phyloP scores from a whole-genome alignment of 805 yeast species.

The Candida michaelii region DNA sequence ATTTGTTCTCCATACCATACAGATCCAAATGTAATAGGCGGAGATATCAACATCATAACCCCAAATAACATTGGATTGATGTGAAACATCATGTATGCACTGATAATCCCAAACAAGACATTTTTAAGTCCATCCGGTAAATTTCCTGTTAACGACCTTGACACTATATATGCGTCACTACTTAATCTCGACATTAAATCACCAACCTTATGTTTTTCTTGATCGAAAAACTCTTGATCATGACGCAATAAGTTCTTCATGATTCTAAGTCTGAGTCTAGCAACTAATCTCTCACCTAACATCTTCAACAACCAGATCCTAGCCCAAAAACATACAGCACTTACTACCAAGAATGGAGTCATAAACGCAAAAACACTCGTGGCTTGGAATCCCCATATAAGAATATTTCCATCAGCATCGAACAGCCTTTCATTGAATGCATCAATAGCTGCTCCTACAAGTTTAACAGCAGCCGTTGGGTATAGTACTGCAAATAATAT shows the following conservation, averaged over 20 bases:
- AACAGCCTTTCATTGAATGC: constrained; percentile 35
- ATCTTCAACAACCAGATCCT: constrained; percentile 43
- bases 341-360: constrained; percentile 44
- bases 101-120: constrained; percentile 39
- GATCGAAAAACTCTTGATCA: constrained; percentile 42
- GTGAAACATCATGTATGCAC: constrained; percentile 45
- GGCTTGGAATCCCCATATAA: constrained; percentile 47
- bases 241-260: constrained; percentile 44
- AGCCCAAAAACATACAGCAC: constrained; percentile 49
- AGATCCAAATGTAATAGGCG: constrained; percentile 46
- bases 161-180: constrained; percentile 47
- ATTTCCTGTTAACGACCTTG: constrained; percentile 42
- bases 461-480: constrained; percentile 43
- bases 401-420: constrained; percentile 39
- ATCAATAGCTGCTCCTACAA: constrained; percentile 45
- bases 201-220: constrained; percentile 46
- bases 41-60: constrained; percentile 44
- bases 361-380: constrained; percentile 40
- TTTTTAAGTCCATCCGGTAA: constrained; percentile 47
- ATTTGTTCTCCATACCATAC: constrained; percentile 48
- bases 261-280: constrained; percentile 39
- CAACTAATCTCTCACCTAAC: constrained; percentile 45
- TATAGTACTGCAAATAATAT: constrained; percentile 44
- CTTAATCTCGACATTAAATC: constrained; percentile 45
- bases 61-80: constrained; percentile 45